Conservation (phyloP, 2,329 filamentous ascomycete species). For the Penicillium sp. region DNA sequence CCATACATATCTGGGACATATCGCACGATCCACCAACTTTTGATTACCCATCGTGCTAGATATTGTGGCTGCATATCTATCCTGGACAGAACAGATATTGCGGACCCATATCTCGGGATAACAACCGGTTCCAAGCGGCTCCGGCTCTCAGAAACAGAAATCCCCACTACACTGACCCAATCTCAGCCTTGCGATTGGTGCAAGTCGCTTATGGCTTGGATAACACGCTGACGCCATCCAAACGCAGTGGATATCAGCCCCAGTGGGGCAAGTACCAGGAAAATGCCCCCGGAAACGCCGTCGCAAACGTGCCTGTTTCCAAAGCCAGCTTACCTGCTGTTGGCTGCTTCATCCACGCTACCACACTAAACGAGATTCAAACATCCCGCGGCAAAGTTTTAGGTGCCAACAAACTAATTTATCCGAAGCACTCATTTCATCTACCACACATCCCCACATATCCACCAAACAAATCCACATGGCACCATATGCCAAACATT, state of each 20-base stretch:
- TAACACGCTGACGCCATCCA: not conserved
- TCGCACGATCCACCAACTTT: not conserved
- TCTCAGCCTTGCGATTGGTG: not conserved
- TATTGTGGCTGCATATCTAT: not conserved
- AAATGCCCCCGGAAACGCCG: not conserved
- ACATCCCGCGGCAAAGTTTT: not conserved
- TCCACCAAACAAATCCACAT: not conserved
- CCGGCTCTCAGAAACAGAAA: not conserved
- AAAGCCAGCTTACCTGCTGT: not conserved
- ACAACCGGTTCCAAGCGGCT: conserved; percentile 3
- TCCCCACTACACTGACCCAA: not conserved
- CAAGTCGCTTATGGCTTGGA: not conserved
- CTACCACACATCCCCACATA: not conserved
- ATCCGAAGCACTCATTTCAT: conserved; percentile 3
- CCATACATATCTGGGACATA: not conserved
- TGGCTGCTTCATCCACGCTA: not conserved
- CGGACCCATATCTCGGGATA: not conserved
- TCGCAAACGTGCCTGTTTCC: not conserved
- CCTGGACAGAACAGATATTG: not conserved
- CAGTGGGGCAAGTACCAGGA: conserved; percentile 1
- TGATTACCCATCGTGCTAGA: not conserved
- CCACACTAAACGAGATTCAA: not conserved
- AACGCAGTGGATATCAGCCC: not conserved
- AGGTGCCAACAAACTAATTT: not conserved
- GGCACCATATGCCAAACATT: not conserved